These are phyloP conservation scores for Letharia columbiana DNA, from an alignment of 495 filamentous ascomycete species.

Conservation along the genomic window DNA sequence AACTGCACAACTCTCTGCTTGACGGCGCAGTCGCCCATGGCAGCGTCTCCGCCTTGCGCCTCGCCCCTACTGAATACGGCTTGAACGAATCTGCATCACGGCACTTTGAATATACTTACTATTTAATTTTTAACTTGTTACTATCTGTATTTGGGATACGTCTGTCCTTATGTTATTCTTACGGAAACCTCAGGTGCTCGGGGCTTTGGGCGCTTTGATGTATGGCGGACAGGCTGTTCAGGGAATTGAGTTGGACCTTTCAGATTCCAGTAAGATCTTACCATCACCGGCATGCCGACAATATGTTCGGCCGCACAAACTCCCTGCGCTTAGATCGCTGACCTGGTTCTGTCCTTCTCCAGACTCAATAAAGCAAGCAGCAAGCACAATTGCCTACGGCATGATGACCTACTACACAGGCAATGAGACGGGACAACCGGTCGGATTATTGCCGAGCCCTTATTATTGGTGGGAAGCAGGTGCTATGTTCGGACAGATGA, in stretches of 20 bases:
- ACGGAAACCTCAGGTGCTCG: constrained; percentile 10
- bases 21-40: constrained; percentile 18
- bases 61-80: constrained; percentile 3
- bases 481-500: constrained; percentile 58
- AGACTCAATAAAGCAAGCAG: constrained; percentile 61
- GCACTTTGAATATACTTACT: constrained; percentile 10
- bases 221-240: constrained; percentile 15
- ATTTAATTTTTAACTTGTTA: constrained; percentile 1
- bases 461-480: constrained; percentile 74
- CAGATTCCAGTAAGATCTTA: constrained; percentile 19
- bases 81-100: not conserved
- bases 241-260: constrained; percentile 22
- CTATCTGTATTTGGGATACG: constrained; percentile 7
- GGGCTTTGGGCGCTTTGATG: constrained; percentile 15
- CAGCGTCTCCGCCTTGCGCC: constrained; percentile 16
- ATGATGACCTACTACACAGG: constrained; percentile 65
- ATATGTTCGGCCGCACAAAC: not conserved
- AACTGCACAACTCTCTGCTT: not conserved
- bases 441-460: constrained; percentile 48
- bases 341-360: not conserved
- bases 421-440: constrained; percentile 52
- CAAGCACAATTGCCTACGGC: constrained; percentile 49
- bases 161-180: constrained; percentile 16
- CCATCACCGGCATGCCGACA: not conserved
- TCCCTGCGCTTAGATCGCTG: not conserved